Evolutionary conservation across 768 basidiomycete genomes (phyloP).

Genomic region (Cyathus striatus): DNA sequence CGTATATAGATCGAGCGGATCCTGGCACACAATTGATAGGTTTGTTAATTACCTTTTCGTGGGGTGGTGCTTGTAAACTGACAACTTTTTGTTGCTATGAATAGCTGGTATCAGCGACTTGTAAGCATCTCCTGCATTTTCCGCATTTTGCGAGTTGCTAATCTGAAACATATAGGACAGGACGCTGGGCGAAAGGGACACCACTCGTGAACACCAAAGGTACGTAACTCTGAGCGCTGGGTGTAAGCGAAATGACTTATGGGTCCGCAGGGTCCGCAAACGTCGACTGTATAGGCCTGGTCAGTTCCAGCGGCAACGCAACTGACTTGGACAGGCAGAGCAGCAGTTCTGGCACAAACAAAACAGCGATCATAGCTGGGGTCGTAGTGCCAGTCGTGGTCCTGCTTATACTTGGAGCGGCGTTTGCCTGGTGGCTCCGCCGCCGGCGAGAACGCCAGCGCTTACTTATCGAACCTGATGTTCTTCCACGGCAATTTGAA

Average conservation of each 20-base stretch:
- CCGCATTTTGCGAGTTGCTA: not conserved
- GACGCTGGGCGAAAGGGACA: slow-evolving; percentile 19
- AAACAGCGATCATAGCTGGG: slow-evolving; percentile 20
- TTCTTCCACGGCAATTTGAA: slow-evolving; percentile 9
- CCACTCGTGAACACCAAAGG: slow-evolving; percentile 12
- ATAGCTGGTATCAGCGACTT: slow-evolving; percentile 33
- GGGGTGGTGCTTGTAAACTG: not conserved
- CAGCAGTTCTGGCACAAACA: slow-evolving; percentile 4
- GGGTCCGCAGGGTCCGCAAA: slow-evolving; percentile 19
- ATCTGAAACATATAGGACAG: slow-evolving; percentile 19
- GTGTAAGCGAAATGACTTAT: not conserved
- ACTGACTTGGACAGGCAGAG: slow-evolving; percentile 8
- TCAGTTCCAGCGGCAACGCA: slow-evolving; percentile 16
- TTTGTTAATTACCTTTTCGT: slow-evolving; percentile 16
- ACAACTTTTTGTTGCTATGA: slow-evolving; percentile 2
- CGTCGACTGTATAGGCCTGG: slow-evolving; percentile 20
- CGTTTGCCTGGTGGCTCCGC: slow-evolving; percentile 10
- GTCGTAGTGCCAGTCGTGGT: slow-evolving; percentile 23
- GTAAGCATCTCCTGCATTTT: slow-evolving; percentile 23
- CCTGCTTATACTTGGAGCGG: slow-evolving; percentile 17
- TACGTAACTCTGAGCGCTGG: not conserved
- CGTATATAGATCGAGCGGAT: slow-evolving; percentile 30
- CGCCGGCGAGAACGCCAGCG: slow-evolving; percentile 7
- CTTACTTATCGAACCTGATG: slow-evolving; percentile 3
- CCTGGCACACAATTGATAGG: slow-evolving; percentile 29